Percentiles rank a stretch among this genome's conserved stretches.
phyloP scores from a whole-genome alignment of 2,329 filamentous ascomycete species.

The Atkinsonella texensis region DNA sequence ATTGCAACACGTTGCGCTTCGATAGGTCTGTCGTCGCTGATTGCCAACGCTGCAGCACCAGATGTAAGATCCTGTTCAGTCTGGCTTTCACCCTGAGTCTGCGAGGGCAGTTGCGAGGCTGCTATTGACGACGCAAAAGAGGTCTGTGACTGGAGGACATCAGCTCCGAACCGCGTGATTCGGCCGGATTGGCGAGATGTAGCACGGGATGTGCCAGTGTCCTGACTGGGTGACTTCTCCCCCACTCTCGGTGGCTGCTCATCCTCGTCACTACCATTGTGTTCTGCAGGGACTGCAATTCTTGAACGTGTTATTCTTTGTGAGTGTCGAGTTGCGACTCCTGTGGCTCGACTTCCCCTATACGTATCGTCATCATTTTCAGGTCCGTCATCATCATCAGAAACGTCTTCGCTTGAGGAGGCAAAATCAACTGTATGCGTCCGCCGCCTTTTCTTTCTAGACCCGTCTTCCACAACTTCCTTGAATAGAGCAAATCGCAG shows the following conservation, averaged over 20 bases:
- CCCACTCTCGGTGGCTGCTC: neutral
- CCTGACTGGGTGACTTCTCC: neutral
- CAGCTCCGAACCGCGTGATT: slow-evolving; percentile 23
- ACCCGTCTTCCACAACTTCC: slow-evolving; percentile 71
- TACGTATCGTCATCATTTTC: slow-evolving; percentile 50
- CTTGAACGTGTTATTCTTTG: neutral
- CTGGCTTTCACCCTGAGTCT: slow-evolving; percentile 29
- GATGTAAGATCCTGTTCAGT: slow-evolving; percentile 34
- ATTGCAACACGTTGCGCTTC: slow-evolving; percentile 49
- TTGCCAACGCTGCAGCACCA: slow-evolving; percentile 29
- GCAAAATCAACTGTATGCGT: slow-evolving; percentile 46
- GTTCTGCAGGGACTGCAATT: slow-evolving; percentile 11
- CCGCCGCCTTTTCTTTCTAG: slow-evolving; percentile 72
- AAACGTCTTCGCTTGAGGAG: slow-evolving; percentile 46
- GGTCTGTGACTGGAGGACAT: slow-evolving; percentile 32
- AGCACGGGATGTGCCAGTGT: slow-evolving; percentile 5
- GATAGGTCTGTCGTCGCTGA: slow-evolving; percentile 37
- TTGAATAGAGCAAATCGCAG: slow-evolving; percentile 94
- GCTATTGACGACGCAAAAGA: slow-evolving; percentile 73
- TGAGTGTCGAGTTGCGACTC: slow-evolving; percentile 13
- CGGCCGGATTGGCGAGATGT: slow-evolving; percentile 32
- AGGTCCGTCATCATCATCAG: slow-evolving; percentile 41
- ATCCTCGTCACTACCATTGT: slow-evolving; percentile 19
- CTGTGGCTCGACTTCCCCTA: slow-evolving; percentile 24
- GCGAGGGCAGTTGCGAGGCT: slow-evolving; percentile 52